Evolutionary conservation across 2,329 filamentous ascomycete genomes (phyloP).

Genomic region (Onygenales sp.): DNA sequence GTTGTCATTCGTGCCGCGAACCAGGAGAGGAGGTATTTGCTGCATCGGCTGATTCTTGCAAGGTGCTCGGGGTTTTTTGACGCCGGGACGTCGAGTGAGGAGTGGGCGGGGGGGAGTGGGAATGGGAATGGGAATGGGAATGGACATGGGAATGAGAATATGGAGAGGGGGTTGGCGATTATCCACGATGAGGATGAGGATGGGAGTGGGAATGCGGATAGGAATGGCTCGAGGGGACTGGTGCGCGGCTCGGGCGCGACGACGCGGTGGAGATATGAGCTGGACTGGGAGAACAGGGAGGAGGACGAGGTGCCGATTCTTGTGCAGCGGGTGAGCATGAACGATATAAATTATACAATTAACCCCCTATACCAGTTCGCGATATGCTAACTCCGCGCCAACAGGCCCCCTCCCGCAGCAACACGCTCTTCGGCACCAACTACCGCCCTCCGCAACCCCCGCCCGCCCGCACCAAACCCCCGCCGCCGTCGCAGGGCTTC

Average conservation of each 20-base stretch:
- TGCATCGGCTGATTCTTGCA: constrained; percentile 78
- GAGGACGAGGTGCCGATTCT: constrained; percentile 78
- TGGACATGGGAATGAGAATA: constrained; percentile 40
- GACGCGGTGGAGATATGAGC: constrained; percentile 74
- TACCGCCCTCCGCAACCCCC: constrained; percentile 34
- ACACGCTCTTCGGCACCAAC: constrained; percentile 49
- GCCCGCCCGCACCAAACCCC: constrained; percentile 53
- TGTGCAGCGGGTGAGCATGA: constrained; percentile 60
- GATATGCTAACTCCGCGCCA: constrained; percentile 1
- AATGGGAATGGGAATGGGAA: constrained; percentile 35
- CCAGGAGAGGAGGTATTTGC: constrained; percentile 72
- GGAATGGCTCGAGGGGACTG: constrained; percentile 8
- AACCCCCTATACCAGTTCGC: neutral
- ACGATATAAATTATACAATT: neutral
- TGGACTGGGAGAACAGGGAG: constrained; percentile 62
- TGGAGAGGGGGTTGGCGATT: constrained; percentile 24
- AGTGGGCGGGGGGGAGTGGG: constrained; percentile 58
- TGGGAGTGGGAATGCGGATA: constrained; percentile 16
- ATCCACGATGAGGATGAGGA: constrained; percentile 25
- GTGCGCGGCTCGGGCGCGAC: constrained; percentile 35
- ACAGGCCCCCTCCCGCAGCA: constrained; percentile 21
- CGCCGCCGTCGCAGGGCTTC: constrained; percentile 57
- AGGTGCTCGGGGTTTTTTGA: constrained; percentile 94
- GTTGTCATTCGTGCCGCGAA: constrained; percentile 61
- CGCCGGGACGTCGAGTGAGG: constrained; percentile 61